Base-by-base conservation (phyloP, 768 basidiomycete species). In the Leucocoprinus birnbaumii region DNA sequence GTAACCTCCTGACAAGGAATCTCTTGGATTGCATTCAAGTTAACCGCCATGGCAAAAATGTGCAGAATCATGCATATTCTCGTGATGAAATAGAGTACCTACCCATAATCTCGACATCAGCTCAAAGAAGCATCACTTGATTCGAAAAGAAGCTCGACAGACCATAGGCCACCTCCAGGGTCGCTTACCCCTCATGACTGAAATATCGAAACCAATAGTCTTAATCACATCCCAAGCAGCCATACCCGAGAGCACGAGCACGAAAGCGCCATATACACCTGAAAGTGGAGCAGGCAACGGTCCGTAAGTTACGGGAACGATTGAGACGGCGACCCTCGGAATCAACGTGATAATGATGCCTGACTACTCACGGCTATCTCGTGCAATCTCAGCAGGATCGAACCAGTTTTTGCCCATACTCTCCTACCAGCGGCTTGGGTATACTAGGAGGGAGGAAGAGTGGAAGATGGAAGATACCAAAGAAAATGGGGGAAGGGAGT, bases 121-220 rank as follows among this genome's bases (percentile, higher is more conserved):
- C 31, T 55, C 21, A 42, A 8, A 41, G 16, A 41, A 16, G 40
- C 5, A 4, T 41, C 18, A 5, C 40, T 41, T 19, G n/a, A 41
- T 16, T 41, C 40, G 40, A 41, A 37, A 37, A 41, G 18, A 19
- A n/a, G 46, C 11, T 43, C 9, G 16, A 35, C 56, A 27, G 35
- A 69, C 70, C 70, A 71, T 71, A 24, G 70, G 67, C 70, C 69
- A 71, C 58, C 63, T 64, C 59, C 65, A 70, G 22, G 59, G 60
- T 38, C 70, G 55, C 45, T 64, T 68, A 13, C 69, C 58, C 5
- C 62, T 61, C 21, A 70, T 57, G 35, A 71, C 63, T 21, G 69
- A 70, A 51, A 69, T 53, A 50, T 71, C 70, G 43, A 71, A 71
- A 51, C 59, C 60, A 18, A 68, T 22, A 3, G 67, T 67, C 21